Base-by-base conservation (phyloP, 2,329 filamentous ascomycete genomes). In the Colletotrichum chlorophyti region DNA sequence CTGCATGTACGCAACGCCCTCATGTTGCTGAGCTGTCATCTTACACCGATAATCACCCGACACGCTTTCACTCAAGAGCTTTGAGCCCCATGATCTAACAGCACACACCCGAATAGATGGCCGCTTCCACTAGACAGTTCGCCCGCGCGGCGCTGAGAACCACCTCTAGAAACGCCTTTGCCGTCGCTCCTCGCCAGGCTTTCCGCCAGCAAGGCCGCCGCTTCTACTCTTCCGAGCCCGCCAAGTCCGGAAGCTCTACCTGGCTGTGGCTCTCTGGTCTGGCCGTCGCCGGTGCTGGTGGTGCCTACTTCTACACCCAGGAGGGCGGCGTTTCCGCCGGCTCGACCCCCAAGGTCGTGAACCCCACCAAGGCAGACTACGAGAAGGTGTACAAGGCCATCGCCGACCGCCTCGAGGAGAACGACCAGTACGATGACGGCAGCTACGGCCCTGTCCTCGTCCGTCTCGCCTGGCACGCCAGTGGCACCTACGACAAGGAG, bases 361-460 rank as follows among this genome's bases (percentile, higher is more conserved):
- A 80, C 48, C 91, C 93, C 61, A 90, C 85, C 70, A 86, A 90
- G 77, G 88, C 89, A 68, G 93, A 99, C 77, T 98, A 97, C 82
- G 93, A 97, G 82, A 90, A 91, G 76, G 91, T 98, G 51, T 98
- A 98, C 81, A 85, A 97, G 74, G 89, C 88, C 70, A 87, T 98
- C 67, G 93, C 94, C 53, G 77, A 81, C 70, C 83, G 83, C 61
- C 81, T 98, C 53, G 89, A 95, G 75, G 91, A 97, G 78, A 87
- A 96, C 72, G 91, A 95, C 67, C 90, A 97, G 65, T 98, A 98
- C 74, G 94, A 98, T 70, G 94, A 99, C 74, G 94, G 95, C 66
- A 95, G 90, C 80, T 98, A 96, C 73, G 94, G 93, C 55, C 95
- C 94, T 24, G 93, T 98, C 61, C 82, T 98, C 54, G 79, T 98